Evolutionary conservation across 192 early-diverging fungal genomes (phyloP), one percentile per base, ranked within the genome.

Genomic region (Lobosporangium transversale): DNA sequence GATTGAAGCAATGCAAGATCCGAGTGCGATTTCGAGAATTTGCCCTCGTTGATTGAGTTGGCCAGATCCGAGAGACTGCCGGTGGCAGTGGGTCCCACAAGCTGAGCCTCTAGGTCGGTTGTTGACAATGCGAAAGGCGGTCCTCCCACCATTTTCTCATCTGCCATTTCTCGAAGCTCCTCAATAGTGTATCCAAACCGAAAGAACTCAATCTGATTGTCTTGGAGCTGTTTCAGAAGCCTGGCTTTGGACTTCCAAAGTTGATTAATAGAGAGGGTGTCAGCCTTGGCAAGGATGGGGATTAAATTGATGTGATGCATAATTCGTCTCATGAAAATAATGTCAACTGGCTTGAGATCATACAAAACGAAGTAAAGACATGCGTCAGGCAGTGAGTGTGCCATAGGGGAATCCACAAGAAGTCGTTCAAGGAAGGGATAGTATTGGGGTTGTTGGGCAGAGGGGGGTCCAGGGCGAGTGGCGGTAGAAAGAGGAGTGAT

Each of bases 311-410:
- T 94, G 53, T 94, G 89, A 18, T 88, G 87, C 58, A 94, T 91
- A 61, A 98, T 86, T 42, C 93, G 89, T 85, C 95, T 95, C 95
- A 98, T 98, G 62, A 97, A 92, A 78, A 94, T 90, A 66, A 98
- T 95, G 64, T 98, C 97, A 9, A 96, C 83, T 32, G 93, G 90
- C 52, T 86, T 88, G 58, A 95, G 84, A 35, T 82, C 83, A 21
- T 61, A 65, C 10, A 68, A 53, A 29, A 76, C 58, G 62, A 76
- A 76, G 53, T 76, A 76, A 10, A 76, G 37, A 23, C 73, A 76
- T 9, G 73, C 73, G n/a, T 76, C 73, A 0, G 73, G 73, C 10
- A 76, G 43, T 6, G 73, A 52, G 26, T 76, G 73, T 1, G 65
- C 73, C 73, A 76, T 66, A 14, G 73, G 53, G 6, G 73, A 76